These are phyloP conservation scores for Glarea lozoyensis DNA, from an alignment of 495 filamentous ascomycete species.

Conservation along the genomic window DNA sequence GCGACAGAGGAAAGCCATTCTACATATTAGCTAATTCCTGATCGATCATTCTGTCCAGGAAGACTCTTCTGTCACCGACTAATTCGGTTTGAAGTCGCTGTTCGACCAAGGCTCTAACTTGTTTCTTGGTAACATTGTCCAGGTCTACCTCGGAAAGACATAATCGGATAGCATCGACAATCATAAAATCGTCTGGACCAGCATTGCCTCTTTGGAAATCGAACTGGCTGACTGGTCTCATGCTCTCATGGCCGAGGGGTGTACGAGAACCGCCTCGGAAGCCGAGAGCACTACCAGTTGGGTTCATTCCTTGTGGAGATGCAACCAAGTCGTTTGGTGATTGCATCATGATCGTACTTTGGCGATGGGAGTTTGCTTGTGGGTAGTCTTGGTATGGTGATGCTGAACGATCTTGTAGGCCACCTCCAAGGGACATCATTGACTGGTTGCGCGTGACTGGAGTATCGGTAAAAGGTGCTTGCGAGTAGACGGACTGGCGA, in stretches of 20 bases:
- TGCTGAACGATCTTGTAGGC: constrained; percentile 22
- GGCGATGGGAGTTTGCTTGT: constrained; percentile 14
- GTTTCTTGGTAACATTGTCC: constrained; percentile 96
- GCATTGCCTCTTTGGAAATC: constrained; percentile 62
- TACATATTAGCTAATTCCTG: constrained; percentile 90
- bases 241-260: constrained; percentile 30
- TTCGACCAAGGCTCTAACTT: constrained; percentile 85
- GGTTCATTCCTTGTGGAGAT: constrained; percentile 13
- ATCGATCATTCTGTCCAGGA: constrained; percentile 88
- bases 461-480: constrained; percentile 19
- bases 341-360: constrained; percentile 16
- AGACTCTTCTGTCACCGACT: constrained; percentile 68
- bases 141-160: constrained; percentile 87
- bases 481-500: constrained; percentile 42
- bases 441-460: constrained; percentile 29
- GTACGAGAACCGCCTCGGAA: constrained; percentile 29
- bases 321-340: too few species aligned
- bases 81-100: constrained; percentile 84
- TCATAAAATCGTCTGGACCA: constrained; percentile 67
- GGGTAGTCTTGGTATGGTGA: constrained; percentile 42
- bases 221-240: constrained; percentile 57
- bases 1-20: too few species aligned
- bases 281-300: constrained; percentile 32
- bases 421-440: constrained; percentile 39
- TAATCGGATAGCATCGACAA: constrained; percentile 72